These are phyloP conservation scores for Casaregolazyma suthepensis DNA, from an alignment of 1,139 yeast genomes.

Conservation along the genomic window DNA sequence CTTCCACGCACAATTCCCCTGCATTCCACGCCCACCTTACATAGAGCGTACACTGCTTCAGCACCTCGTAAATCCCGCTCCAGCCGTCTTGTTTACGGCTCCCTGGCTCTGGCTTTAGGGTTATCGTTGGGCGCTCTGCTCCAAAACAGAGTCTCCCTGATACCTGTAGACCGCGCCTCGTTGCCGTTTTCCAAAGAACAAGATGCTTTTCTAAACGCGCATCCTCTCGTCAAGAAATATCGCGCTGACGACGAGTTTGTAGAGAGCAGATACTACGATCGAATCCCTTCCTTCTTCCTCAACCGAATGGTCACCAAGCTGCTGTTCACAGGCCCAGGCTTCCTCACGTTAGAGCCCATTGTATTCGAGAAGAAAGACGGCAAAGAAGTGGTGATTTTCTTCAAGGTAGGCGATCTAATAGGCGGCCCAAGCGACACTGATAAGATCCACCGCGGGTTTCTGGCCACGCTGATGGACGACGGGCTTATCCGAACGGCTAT, in stretches of 20 bases:
- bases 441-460: constrained; percentile 70
- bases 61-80: not conserved
- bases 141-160: constrained; percentile 1
- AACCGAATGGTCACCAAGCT: constrained; percentile 26
- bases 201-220: constrained; percentile 16
- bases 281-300: constrained; percentile 23
- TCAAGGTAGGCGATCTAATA: constrained; percentile 63
- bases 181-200: constrained; percentile 4
- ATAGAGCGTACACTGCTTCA: not conserved
- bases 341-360: constrained; percentile 26
- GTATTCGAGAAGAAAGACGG: constrained; percentile 20
- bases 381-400: constrained; percentile 37
- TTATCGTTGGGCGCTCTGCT: constrained; percentile 2
- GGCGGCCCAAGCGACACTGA: constrained; percentile 23
- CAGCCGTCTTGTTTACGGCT: not conserved
- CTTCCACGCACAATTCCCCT: not conserved
- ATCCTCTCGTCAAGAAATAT: constrained; percentile 19
- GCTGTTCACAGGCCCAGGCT: constrained; percentile 23
- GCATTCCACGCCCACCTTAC: not conserved
- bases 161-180: not conserved
- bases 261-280: constrained; percentile 24
- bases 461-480: constrained; percentile 82
- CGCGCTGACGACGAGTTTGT: constrained; percentile 16
- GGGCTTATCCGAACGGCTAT: constrained; percentile 83
- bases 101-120: constrained; percentile 6